A percentile compares a stretch with the other conserved stretches of the same genome.
phyloP scores from a whole-genome alignment of 371 early-diverging fungal species.

The Circinella minor region DNA sequence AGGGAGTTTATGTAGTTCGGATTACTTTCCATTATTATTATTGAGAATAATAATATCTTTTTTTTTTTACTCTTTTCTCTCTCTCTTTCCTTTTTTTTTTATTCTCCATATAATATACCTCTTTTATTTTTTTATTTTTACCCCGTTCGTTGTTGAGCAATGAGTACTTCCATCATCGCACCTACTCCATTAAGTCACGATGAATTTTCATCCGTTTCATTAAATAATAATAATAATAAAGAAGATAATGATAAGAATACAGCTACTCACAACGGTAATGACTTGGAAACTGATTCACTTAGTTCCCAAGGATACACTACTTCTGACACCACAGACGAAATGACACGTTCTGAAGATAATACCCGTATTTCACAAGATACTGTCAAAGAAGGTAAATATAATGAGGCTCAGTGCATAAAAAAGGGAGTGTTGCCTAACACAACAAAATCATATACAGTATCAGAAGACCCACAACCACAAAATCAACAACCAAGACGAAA shows the following conservation, averaged over 20 bases:
- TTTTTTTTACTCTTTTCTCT: too few relatives aligned
- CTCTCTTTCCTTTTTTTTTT: too few relatives aligned
- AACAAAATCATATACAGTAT: not conserved
- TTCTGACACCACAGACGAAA: slow-evolving; percentile 4
- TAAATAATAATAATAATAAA: too few relatives aligned
- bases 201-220: not conserved
- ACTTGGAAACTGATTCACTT: not conserved
- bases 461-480: not conserved
- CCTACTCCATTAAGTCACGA: not conserved
- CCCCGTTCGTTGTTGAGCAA: not conserved
- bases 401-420: not conserved
- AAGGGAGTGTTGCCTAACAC: too few relatives aligned
- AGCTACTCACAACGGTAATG: not conserved
- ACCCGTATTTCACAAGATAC: not conserved
- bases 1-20: too few relatives aligned
- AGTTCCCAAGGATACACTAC: slow-evolving; percentile 1
- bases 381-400: not conserved
- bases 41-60: too few relatives aligned
- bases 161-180: slow-evolving; percentile 2
- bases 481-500: not conserved
- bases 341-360: not conserved
- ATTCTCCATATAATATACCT: too few relatives aligned
- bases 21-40: too few relatives aligned
- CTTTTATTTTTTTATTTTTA: too few relatives aligned
- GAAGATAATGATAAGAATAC: not conserved